Evolutionary conservation across 306 rosid genomes (phyloP).

Genomic region (Lablab purpureus): DNA sequence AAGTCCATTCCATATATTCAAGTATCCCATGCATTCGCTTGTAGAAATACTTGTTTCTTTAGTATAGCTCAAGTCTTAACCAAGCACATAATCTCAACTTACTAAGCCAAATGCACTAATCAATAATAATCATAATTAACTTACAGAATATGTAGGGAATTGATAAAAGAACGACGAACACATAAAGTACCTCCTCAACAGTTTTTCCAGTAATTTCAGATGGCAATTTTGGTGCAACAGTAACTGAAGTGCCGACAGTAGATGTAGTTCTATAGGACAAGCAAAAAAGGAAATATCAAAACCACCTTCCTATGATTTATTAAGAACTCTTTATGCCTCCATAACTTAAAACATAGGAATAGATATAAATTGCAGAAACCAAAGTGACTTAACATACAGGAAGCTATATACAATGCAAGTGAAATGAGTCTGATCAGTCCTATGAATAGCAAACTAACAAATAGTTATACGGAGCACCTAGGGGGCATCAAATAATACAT

Average conservation of each 20-base stretch:
- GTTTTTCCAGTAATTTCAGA: slow-evolving; percentile 95
- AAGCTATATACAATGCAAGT: not conserved
- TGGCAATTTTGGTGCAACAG: slow-evolving; percentile 75
- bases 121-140: not conserved
- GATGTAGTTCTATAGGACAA: slow-evolving; percentile 72
- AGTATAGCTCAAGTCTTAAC: slow-evolving; percentile 10
- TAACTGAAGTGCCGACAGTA: slow-evolving; percentile 59
- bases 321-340: slow-evolving; percentile 25
- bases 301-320: slow-evolving; percentile 28
- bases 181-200: slow-evolving; percentile 84
- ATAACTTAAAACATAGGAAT: slow-evolving; percentile 18
- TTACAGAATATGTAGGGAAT: slow-evolving; percentile 12
- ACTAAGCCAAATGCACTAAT: slow-evolving; percentile 23
- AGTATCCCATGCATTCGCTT: not conserved
- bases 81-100: slow-evolving; percentile 25
- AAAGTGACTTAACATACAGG: slow-evolving; percentile 1
- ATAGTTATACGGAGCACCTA: slow-evolving; percentile 5
- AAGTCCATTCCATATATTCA: not conserved
- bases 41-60: not conserved
- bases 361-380: slow-evolving; percentile 4
- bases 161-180: slow-evolving; percentile 9
- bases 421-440: not conserved
- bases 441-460: slow-evolving; percentile 4
- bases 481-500: slow-evolving; percentile 23
- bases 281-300: slow-evolving; percentile 44